Evolutionary conservation across 768 basidiomycete species (phyloP), one percentile per base, ranked within the genome.

Genomic region (Mrakia frigida): DNA sequence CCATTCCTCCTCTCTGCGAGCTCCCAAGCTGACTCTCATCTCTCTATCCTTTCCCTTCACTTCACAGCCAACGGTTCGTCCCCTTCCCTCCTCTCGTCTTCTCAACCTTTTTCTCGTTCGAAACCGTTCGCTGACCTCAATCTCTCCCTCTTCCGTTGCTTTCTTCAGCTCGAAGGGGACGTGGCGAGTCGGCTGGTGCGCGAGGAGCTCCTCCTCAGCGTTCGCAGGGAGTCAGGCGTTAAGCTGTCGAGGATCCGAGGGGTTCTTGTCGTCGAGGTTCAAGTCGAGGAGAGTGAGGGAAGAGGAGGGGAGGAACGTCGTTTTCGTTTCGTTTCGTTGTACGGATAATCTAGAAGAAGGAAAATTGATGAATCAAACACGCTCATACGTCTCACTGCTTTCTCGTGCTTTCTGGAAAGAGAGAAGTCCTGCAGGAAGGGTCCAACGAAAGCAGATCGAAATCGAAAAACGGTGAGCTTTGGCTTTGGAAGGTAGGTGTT

Each of bases 201-300:
- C 73, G 65, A 52, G 61, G 73, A 50, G 65, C 60, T 41, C 63
- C 71, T 52, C 71, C 53, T 35, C 65, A 61, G n/a, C 68, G 68
- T 37, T 70, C 74, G 53, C 74, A 77, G 71, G 76, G 76, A 33
- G 76, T 77, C n/a, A 60, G 76, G 43, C 76, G 76, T 23, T 77
- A 73, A 59, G 37, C 14, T n/a, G 31, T 25, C 33, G 46, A 52
- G 43, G 31, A 21, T 46, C 31, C 3, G 56, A 16, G 56, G 46
- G 46, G 28, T 39, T 39, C 13, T 69, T 43, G 67, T 41, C 46
- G 35, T 43, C 41, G 4, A 6, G 31, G 35, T 43, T 14, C 16
- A 50, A 18, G 16, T 46, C 43, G 46, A 9, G 46, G 5, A 14
- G 6, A 21, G 46, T n/a, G n/a, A n/a, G n/a, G n/a, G n/a, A n/a